phyloP scores from a whole-genome alignment of 1,284 basidiomycete genomes.

The Pyrrhoderma lamaoense region DNA sequence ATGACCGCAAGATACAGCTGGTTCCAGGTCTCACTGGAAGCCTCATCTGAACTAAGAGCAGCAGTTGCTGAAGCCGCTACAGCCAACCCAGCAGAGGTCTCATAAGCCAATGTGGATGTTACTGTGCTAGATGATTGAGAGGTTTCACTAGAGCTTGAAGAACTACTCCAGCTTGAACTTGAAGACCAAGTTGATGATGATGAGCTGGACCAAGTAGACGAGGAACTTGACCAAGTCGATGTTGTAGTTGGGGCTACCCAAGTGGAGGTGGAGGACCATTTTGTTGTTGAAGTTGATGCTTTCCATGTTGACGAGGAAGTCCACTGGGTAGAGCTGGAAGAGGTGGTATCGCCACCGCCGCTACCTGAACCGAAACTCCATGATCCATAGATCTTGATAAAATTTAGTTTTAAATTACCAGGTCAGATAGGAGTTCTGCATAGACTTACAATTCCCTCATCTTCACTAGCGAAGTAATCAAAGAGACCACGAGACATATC shows the following conservation, averaged over 20 bases:
- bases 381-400: conserved; percentile 38
- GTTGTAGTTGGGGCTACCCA: background rate
- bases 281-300: conserved; percentile 8
- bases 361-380: conserved; percentile 47
- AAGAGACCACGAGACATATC: conserved; percentile 79
- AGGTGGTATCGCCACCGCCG: conserved; percentile 23
- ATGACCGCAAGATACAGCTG: conserved; percentile 33
- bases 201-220: background rate
- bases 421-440: background rate
- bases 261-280: conserved; percentile 1
- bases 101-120: conserved; percentile 23
- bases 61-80: conserved; percentile 26
- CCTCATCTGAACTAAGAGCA: conserved; percentile 18
- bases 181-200: background rate
- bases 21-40: conserved; percentile 25
- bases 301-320: conserved; percentile 11
- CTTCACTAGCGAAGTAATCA: conserved; percentile 41
- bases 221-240: conserved; percentile 4
- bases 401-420: background rate
- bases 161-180: background rate
- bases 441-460: conserved; percentile 35
- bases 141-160: conserved; percentile 12
- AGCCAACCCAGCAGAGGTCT: conserved; percentile 25
- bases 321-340: conserved; percentile 12
- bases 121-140: conserved; percentile 21